A percentile compares a stretch with the other conserved stretches of the same genome.
phyloP scores from a whole-genome alignment of 228 moss, liverwort and hornwort species.

The Sphagnum magellanicum region DNA sequence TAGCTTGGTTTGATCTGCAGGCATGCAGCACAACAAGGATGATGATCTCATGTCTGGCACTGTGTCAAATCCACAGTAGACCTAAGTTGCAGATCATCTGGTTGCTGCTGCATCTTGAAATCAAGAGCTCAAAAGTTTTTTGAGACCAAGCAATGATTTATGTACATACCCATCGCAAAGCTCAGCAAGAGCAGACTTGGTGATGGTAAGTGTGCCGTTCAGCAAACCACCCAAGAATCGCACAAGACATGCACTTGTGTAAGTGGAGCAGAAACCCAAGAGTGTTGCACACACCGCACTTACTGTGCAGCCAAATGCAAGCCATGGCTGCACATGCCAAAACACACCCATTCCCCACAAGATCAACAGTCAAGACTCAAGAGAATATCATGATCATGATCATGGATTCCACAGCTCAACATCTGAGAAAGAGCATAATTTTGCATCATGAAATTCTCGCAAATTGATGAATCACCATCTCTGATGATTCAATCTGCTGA shows the following conservation, averaged over 20 bases:
- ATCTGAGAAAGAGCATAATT: no score
- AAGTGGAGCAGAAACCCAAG: constrained; percentile 60
- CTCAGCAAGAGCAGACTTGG: constrained; percentile 71
- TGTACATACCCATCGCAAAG: constrained; percentile 67
- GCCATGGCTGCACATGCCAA: constrained; percentile 54
- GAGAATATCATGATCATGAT: background rate
- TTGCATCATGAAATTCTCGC: no score
- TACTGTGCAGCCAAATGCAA: constrained; percentile 65
- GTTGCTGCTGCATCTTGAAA: no score
- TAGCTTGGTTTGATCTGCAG: constrained; percentile 83
- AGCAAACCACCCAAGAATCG: constrained; percentile 80
- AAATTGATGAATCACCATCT: no score
- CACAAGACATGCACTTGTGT: constrained; percentile 51
- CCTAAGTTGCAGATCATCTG: no score
- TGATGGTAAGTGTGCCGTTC: constrained; percentile 75
- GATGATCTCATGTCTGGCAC: no score
- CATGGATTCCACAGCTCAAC: no score
- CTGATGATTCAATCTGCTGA: no score
- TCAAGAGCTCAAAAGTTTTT: no score
- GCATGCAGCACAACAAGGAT: background rate
- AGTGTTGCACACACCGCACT: constrained; percentile 60
- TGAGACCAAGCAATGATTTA: no score
- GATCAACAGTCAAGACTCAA: background rate
- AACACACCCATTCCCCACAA: background rate
- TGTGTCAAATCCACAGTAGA: no score